Conservation (phyloP, 129 eudicot species). For the Gnaphalium uliginosum region DNA sequence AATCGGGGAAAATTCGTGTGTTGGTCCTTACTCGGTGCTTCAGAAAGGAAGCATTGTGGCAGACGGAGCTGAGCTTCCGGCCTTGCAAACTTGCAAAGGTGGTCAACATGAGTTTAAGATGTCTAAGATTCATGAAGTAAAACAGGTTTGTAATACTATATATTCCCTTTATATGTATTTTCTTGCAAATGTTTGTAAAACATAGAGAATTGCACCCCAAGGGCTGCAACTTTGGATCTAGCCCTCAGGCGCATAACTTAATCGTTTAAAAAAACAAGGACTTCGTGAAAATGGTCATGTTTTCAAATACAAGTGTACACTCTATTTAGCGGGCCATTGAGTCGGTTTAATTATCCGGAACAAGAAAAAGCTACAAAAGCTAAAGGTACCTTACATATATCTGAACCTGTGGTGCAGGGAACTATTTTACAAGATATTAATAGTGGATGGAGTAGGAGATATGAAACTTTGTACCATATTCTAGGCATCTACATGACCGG, state of each 20-base stretch:
- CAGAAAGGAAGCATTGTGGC: constrained; percentile 46
- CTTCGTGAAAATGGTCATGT: too few species aligned
- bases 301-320: too few species aligned
- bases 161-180: neutral
- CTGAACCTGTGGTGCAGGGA: constrained; percentile 31
- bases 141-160: constrained; percentile 34
- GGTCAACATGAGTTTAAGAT: constrained; percentile 11
- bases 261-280: too few species aligned
- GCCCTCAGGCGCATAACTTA: neutral
- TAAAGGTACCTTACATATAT: neutral
- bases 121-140: constrained; percentile 12
- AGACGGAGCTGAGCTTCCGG: constrained; percentile 36
- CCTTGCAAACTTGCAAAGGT: constrained; percentile 42
- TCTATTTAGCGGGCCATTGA: too few species aligned
- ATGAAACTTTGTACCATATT: constrained; percentile 36
- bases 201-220: neutral
- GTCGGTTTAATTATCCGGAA: too few species aligned
- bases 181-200: too few species aligned
- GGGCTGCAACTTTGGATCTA: too few species aligned
- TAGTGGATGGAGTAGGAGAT: constrained; percentile 3
- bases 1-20: constrained; percentile 41
- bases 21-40: constrained; percentile 43
- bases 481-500: constrained; percentile 47
- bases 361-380: too few species aligned
- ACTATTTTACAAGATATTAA: neutral